phyloP scores from a whole-genome alignment of 2,329 filamentous ascomycete species.

The Ophiocordyceps camponoti-saundersi region DNA sequence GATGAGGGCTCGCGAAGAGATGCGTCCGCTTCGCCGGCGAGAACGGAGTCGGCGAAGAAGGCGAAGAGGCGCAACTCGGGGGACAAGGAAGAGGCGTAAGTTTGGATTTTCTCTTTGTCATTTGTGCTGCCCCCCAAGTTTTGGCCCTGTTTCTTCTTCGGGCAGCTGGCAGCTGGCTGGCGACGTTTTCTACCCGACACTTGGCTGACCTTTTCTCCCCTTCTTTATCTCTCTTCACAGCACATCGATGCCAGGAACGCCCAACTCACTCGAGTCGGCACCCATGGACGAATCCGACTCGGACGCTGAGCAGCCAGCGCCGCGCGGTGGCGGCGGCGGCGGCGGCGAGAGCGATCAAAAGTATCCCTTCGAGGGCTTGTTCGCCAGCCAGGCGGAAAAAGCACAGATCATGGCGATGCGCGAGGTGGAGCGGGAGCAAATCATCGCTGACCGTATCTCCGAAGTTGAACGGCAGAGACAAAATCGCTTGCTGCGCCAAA shows the following conservation, averaged over 20 bases:
- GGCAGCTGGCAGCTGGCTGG: background rate
- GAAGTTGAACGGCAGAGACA: constrained; percentile 71
- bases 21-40: constrained; percentile 34
- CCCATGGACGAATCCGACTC: constrained; percentile 84
- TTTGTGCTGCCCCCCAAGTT: background rate
- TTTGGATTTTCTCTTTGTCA: constrained; percentile 3
- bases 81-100: constrained; percentile 43
- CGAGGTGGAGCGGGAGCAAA: constrained; percentile 79
- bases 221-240: constrained; percentile 21
- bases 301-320: constrained; percentile 23
- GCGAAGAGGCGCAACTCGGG: constrained; percentile 31
- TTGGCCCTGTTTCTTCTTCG: background rate
- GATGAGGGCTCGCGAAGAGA: constrained; percentile 40
- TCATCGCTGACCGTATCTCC: constrained; percentile 73
- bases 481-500: constrained; percentile 63
- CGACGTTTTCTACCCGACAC: background rate
- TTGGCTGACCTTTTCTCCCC: constrained; percentile 1
- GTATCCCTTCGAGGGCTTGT: constrained; percentile 81
- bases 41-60: constrained; percentile 23
- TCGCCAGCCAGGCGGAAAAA: constrained; percentile 57
- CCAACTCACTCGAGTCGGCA: constrained; percentile 61
- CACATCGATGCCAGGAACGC: constrained; percentile 52
- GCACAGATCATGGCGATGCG: constrained; percentile 68
- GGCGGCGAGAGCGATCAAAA: constrained; percentile 31
- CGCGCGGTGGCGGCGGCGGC: constrained; percentile 20